Conservation (phyloP, 345 rosid species). For the Brassica cretica region DNA sequence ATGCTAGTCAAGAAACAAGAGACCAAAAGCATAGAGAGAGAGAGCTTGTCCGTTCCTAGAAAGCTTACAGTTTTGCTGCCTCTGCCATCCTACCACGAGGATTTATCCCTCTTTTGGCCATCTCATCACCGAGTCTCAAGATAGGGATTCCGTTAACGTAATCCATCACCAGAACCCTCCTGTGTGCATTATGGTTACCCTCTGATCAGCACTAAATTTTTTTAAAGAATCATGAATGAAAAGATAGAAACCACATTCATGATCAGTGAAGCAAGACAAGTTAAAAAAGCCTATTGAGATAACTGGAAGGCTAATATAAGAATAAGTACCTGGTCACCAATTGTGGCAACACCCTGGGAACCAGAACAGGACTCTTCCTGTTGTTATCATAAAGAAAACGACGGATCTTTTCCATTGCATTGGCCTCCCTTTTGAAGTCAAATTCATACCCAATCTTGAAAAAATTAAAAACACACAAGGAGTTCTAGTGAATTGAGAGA, state of each 20-base stretch:
- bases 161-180: slow-evolving; percentile 90
- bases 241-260: not conserved
- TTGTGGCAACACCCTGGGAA: slow-evolving; percentile 62
- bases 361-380: slow-evolving; percentile 75
- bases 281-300: not conserved
- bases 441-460: slow-evolving; percentile 92
- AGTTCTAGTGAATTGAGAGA: not conserved
- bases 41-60: not conserved
- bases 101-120: slow-evolving; percentile 87
- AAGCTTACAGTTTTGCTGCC: slow-evolving; percentile 84
- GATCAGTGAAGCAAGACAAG: slow-evolving; percentile 6
- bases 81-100: slow-evolving; percentile 79
- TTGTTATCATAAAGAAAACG: slow-evolving; percentile 71
- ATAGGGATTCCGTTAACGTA: slow-evolving; percentile 89
- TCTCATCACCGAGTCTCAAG: slow-evolving; percentile 84
- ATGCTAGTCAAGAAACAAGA: slow-evolving; percentile 1
- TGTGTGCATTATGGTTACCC: slow-evolving; percentile 28
- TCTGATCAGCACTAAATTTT: slow-evolving; percentile 18
- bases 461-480: not conserved
- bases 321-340: slow-evolving; percentile 68
- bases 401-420: slow-evolving; percentile 84
- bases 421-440: slow-evolving; percentile 83
- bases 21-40: not conserved
- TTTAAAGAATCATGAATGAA: not conserved
- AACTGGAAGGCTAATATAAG: not conserved